Evolutionary conservation across 2,329 filamentous ascomycete species (phyloP).

Genomic region (Colletotrichum sp.): DNA sequence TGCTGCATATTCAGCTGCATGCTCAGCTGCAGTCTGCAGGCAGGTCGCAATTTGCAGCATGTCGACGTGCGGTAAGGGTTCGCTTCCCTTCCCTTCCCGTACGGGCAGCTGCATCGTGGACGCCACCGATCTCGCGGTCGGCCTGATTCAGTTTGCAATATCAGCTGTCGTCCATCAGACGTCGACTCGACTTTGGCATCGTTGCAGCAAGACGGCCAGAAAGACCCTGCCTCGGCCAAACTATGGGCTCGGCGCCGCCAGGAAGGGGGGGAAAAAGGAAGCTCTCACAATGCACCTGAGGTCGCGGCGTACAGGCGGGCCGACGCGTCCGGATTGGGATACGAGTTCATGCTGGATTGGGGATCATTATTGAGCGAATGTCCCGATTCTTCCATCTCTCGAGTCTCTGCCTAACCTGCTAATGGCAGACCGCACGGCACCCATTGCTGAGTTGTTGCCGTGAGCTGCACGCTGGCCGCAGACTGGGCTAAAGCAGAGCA

Average conservation of each 20-base stretch:
- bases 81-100: not conserved
- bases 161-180: not conserved
- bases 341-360: not conserved
- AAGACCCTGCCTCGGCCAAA: not conserved
- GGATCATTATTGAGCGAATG: not conserved
- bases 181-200: not conserved
- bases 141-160: slow-evolving; percentile 5
- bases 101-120: not conserved
- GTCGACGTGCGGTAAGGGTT: not conserved
- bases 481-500: not conserved
- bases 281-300: not conserved
- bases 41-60: not conserved
- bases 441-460: not conserved
- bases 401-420: not conserved
- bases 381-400: not conserved
- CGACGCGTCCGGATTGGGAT: slow-evolving; percentile 1
- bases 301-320: not conserved
- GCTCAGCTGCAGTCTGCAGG: not conserved
- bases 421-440: not conserved
- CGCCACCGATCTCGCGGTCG: slow-evolving; percentile 13
- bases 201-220: not conserved
- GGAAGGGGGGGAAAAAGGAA: slow-evolving; percentile 6
- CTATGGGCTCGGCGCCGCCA: not conserved
- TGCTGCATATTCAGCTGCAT: not conserved
- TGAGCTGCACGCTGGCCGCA: not conserved